A percentile compares a stretch with the other conserved stretches of the same genome.
Evolutionary conservation across 1,139 yeast species (phyloP).

Genomic region (Sugiyamaella paludigena): DNA sequence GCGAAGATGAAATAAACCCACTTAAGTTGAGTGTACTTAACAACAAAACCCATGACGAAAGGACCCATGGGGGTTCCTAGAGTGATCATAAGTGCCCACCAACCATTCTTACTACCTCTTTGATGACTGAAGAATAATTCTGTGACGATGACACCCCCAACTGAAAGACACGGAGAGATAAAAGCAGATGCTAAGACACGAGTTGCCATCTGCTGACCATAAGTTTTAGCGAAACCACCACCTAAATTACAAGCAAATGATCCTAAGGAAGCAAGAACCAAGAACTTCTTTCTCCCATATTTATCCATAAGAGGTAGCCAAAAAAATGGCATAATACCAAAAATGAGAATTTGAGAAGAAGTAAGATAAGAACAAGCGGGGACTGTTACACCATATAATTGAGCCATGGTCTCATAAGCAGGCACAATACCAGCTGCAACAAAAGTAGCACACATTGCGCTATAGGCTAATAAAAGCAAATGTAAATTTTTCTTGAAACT

Average conservation of each 20-base stretch:
- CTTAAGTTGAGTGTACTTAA: conserved; percentile 21
- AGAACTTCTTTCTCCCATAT: conserved; percentile 23
- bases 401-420: conserved; percentile 22
- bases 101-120: conserved; percentile 24
- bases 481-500: conserved; percentile 17
- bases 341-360: conserved; percentile 20
- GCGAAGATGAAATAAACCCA: conserved; percentile 18
- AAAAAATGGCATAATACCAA: conserved; percentile 22
- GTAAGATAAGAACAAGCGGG: conserved; percentile 21
- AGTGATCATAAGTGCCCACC: conserved; percentile 24
- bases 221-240: conserved; percentile 24
- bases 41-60: conserved; percentile 26
- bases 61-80: conserved; percentile 26
- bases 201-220: conserved; percentile 24
- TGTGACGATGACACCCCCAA: conserved; percentile 23
- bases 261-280: conserved; percentile 17
- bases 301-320: conserved; percentile 22
- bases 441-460: conserved; percentile 22
- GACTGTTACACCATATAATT: conserved; percentile 18
- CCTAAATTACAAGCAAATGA: conserved; percentile 19
- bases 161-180: conserved; percentile 21
- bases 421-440: conserved; percentile 25
- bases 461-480: conserved; percentile 19
- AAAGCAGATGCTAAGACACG: conserved; percentile 21
- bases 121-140: conserved; percentile 24